Conservation (phyloP, 2,329 filamentous ascomycete species). For the Verticillium klebahnii region DNA sequence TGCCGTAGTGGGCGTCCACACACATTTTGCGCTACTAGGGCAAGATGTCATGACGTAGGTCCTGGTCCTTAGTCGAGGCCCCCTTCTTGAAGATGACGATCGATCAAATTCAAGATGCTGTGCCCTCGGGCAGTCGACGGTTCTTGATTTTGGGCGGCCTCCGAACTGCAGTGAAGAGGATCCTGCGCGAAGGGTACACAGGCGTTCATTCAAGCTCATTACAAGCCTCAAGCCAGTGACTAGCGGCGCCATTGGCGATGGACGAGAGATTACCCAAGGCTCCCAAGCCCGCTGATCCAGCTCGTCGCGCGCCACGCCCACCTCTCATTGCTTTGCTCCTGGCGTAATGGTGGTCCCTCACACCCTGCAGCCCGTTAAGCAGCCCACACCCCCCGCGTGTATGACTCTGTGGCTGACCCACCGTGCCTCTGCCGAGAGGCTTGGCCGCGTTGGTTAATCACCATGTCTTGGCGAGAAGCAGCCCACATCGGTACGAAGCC, state of each 20-base stretch:
- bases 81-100: not conserved
- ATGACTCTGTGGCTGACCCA: constrained; percentile 1
- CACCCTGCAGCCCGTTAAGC: not conserved
- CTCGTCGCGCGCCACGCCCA: constrained; percentile 2
- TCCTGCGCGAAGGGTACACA: not conserved
- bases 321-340: not conserved
- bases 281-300: constrained; percentile 7
- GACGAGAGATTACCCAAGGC: not conserved
- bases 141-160: not conserved
- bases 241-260: constrained; percentile 5
- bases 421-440: not conserved
- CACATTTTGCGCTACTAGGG: not conserved
- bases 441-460: not conserved
- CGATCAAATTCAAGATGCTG: not conserved
- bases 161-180: not conserved
- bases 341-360: not conserved
- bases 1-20: constrained; percentile 4
- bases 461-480: not conserved
- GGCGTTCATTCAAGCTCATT: constrained; percentile 5
- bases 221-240: constrained; percentile 8
- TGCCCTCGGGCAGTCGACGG: not conserved
- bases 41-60: not conserved
- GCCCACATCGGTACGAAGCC: not conserved
- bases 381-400: not conserved
- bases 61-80: not conserved